Evolutionary conservation across 1,284 basidiomycete species (phyloP).

Genomic region (Calocybe gambosa): DNA sequence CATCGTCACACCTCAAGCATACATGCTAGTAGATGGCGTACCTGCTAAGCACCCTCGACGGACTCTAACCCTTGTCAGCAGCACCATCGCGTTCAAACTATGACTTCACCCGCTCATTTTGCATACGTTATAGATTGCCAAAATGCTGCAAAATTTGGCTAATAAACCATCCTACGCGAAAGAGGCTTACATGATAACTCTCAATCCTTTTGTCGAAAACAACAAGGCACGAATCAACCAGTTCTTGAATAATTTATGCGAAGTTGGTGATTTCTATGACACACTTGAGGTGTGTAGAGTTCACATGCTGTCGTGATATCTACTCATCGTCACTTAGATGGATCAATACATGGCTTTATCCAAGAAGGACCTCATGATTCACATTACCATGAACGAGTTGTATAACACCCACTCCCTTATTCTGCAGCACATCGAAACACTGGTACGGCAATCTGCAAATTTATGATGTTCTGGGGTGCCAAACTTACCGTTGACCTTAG

Average conservation of each 20-base stretch:
- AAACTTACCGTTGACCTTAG: constrained; percentile 33
- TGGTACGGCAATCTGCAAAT: constrained; percentile 58
- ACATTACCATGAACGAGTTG: constrained; percentile 98
- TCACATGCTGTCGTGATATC: background rate
- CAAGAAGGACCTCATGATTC: constrained; percentile 97
- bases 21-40: constrained; percentile 97
- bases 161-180: constrained; percentile 99
- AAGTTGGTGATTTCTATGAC: constrained; percentile 99
- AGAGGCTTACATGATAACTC: constrained; percentile 96
- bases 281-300: constrained; percentile 79
- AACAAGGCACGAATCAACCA: constrained; percentile 97
- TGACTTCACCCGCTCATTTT: background rate
- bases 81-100: background rate
- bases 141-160: constrained; percentile 98
- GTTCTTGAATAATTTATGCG: constrained; percentile 94
- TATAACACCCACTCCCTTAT: constrained; percentile 97
- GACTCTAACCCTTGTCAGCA: constrained; percentile 84
- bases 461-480: background rate
- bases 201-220: constrained; percentile 98
- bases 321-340: constrained; percentile 54
- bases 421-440: constrained; percentile 88
- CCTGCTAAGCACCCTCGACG: constrained; percentile 96
- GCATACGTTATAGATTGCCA: constrained; percentile 71
- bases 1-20: constrained; percentile 99
- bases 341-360: constrained; percentile 99